Percentiles rank a stretch among this genome's conserved stretches.
Conservation (phyloP, 257 asterid species). For the Jaltomata sinuosa region DNA sequence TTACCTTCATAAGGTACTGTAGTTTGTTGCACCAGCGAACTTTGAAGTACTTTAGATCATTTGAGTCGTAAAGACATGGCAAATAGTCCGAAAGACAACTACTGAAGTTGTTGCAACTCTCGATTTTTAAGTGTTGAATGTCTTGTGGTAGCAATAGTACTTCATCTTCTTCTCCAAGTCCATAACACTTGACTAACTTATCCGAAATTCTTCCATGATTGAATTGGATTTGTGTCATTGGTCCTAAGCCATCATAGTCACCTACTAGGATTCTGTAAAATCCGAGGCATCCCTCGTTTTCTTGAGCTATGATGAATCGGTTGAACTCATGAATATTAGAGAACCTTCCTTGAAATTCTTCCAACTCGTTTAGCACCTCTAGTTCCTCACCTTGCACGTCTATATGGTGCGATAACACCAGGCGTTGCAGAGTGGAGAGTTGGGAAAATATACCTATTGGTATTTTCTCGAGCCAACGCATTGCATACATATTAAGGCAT, state of each 20-base stretch:
- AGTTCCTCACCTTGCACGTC: slow-evolving; percentile 9
- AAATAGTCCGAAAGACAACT: not conserved
- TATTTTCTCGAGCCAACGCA: slow-evolving; percentile 2
- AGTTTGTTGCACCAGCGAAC: not conserved
- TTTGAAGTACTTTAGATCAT: not conserved
- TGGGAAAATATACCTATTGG: slow-evolving; percentile 13
- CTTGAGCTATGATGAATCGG: slow-evolving; percentile 14
- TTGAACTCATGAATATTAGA: slow-evolving; percentile 2
- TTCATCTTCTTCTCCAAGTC: not conserved
- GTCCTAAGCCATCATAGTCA: not conserved
- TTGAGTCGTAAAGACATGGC: not conserved
- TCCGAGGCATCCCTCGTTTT: not conserved
- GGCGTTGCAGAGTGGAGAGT: slow-evolving; percentile 12
- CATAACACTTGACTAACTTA: slow-evolving; percentile 1
- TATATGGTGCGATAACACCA: slow-evolving; percentile 7
- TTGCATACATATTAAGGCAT: slow-evolving; percentile 12
- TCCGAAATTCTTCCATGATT: not conserved
- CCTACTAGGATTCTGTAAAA: slow-evolving; percentile 17
- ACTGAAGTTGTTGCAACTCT: not conserved
- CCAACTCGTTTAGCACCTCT: not conserved
- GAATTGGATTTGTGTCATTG: not conserved
- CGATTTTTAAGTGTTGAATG: not conserved
- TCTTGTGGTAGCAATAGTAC: not conserved
- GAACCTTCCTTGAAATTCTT: slow-evolving; percentile 10
- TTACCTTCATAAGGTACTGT: not conserved